phyloP scores from a whole-genome alignment of 129 eudicot genomes.

The Pseudognaphalium luteoalbum region DNA sequence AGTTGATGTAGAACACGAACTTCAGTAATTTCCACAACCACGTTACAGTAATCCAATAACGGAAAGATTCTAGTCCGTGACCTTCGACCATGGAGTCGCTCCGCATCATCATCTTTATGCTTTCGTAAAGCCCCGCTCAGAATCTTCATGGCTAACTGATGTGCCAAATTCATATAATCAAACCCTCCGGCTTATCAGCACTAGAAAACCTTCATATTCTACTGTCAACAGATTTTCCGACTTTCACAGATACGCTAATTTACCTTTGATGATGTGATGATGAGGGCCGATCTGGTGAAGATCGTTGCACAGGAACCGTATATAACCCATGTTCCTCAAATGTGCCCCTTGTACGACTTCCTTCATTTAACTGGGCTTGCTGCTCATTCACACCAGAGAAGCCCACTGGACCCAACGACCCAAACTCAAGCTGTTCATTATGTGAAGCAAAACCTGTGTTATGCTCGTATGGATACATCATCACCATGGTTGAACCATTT shows the following conservation, averaged over 20 bases:
- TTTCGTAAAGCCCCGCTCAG: neutral
- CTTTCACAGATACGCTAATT: neutral
- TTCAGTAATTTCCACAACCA: constrained; percentile 19
- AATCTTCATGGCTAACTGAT: neutral
- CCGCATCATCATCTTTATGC: neutral
- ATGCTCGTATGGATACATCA: constrained; percentile 72
- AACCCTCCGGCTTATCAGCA: constrained; percentile 31
- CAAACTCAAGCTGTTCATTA: constrained; percentile 76
- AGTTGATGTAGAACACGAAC: constrained; percentile 1
- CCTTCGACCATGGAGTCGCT: constrained; percentile 6
- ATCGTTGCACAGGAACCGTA: constrained; percentile 42
- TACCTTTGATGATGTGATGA: constrained; percentile 82
- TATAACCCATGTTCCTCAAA: constrained; percentile 60
- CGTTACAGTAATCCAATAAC: neutral
- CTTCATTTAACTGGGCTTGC: constrained; percentile 49
- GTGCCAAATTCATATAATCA: constrained; percentile 14
- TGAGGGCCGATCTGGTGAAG: constrained; percentile 84
- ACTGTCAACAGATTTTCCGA: neutral
- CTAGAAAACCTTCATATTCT: constrained; percentile 3
- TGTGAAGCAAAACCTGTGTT: constrained; percentile 47
- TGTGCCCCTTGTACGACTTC: constrained; percentile 46
- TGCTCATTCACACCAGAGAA: constrained; percentile 47
- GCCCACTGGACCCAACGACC: constrained; percentile 64
- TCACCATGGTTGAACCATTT: constrained; percentile 59
- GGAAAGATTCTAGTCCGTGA: neutral